A percentile compares a stretch with the other conserved stretches of the same genome.
phyloP scores from a whole-genome alignment of 441 rosid genomes.

The Gossypium gossypioides region DNA sequence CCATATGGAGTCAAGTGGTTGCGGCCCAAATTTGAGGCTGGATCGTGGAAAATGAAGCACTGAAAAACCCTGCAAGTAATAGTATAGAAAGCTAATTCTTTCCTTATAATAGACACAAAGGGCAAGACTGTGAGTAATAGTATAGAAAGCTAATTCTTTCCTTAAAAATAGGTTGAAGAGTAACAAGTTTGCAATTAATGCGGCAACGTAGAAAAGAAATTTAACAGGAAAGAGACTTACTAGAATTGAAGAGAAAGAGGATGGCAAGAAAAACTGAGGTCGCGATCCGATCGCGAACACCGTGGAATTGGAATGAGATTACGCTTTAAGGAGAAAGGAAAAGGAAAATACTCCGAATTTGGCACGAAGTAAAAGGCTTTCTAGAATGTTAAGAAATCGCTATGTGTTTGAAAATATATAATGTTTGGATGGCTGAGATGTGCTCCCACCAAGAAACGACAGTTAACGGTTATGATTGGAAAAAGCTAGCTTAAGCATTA shows the following conservation, averaged over 20 bases:
- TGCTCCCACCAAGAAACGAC: not conserved
- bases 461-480: not conserved
- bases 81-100: no score
- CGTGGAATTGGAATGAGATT: slow-evolving; percentile 20
- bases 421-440: not conserved
- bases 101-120: not conserved
- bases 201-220: not conserved
- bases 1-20: slow-evolving; percentile 33
- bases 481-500: not conserved
- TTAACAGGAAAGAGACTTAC: not conserved
- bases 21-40: slow-evolving; percentile 14
- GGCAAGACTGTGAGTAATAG: not conserved
- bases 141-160: not conserved
- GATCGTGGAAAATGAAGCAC: not conserved
- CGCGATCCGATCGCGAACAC: slow-evolving; percentile 7
- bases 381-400: not conserved
- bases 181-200: not conserved
- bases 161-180: not conserved
- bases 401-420: not conserved
- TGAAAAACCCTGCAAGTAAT: slow-evolving; percentile 3
- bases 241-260: not conserved
- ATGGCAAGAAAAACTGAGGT: not conserved
- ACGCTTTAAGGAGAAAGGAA: not conserved
- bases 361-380: slow-evolving; percentile 5
- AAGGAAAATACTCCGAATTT: not conserved